phyloP scores from a whole-genome alignment of 306 rosid species.

The Lathyrus tuberosus region DNA sequence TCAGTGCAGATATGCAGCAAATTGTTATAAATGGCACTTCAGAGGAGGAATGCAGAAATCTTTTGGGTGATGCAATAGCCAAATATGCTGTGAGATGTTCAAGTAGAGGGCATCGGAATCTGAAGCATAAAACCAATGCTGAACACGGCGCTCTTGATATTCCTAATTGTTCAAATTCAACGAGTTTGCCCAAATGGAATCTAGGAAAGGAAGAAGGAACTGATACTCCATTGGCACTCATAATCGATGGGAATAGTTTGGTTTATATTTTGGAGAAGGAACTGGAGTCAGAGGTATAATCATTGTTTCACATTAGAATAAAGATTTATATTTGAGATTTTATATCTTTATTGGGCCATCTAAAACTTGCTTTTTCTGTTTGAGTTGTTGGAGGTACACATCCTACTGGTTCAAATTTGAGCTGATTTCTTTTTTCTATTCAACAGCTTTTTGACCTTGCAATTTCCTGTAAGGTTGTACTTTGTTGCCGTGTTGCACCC shows the following conservation, averaged over 20 bases:
- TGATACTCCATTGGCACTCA: slow-evolving; percentile 68
- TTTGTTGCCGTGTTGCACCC: slow-evolving; percentile 99
- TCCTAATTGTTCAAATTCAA: slow-evolving; percentile 47
- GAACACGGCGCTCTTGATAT: slow-evolving; percentile 49
- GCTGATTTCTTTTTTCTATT: slow-evolving; percentile 32
- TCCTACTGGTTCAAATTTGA: slow-evolving; percentile 14
- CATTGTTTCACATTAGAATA: slow-evolving; percentile 13
- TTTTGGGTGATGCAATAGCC: slow-evolving; percentile 67
- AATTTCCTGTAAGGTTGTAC: slow-evolving; percentile 80
- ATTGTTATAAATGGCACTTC: slow-evolving; percentile 81
- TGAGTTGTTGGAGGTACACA: slow-evolving; percentile 34
- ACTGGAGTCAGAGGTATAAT: slow-evolving; percentile 79
- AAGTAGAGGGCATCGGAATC: slow-evolving; percentile 34
- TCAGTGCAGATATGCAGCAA: slow-evolving; percentile 76
- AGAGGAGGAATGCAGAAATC: slow-evolving; percentile 71
- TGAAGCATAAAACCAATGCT: slow-evolving; percentile 43
- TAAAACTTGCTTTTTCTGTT: slow-evolving; percentile 23
- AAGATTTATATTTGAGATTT: neutral
- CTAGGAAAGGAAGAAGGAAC: slow-evolving; percentile 60
- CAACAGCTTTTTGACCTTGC: slow-evolving; percentile 94
- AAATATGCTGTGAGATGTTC: slow-evolving; percentile 64
- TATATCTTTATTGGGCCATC: slow-evolving; percentile 13
- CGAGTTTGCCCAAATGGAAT: slow-evolving; percentile 49
- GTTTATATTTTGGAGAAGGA: slow-evolving; percentile 93
- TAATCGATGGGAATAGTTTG: slow-evolving; percentile 95